These are phyloP conservation scores for Xylariaceae sp. DNA, from an alignment of 2,329 filamentous ascomycete species.

Conservation along the genomic window DNA sequence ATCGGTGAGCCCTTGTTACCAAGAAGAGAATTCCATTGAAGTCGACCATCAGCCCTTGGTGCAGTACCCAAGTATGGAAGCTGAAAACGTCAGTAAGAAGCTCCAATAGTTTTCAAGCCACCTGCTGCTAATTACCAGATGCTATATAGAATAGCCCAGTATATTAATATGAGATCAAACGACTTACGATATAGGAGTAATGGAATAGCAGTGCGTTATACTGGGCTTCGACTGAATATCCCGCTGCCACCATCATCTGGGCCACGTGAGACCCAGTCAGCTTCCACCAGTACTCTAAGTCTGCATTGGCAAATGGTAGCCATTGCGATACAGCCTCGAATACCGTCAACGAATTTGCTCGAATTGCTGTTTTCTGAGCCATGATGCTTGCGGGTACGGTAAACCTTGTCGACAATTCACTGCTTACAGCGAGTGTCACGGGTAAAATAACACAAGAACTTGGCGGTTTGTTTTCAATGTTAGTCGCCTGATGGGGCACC, in stretches of 20 bases:
- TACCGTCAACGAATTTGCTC: not conserved
- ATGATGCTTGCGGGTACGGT: not conserved
- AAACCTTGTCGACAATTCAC: not conserved
- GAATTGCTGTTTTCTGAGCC: not conserved
- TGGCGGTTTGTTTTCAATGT: not conserved
- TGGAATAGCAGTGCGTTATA: not conserved
- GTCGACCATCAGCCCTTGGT: not conserved
- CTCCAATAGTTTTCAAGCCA: not conserved
- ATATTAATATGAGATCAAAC: not conserved
- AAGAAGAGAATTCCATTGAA: not conserved
- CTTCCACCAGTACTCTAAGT: not conserved
- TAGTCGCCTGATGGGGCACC: not conserved
- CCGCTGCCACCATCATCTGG: not conserved
- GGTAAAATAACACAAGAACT: not conserved
- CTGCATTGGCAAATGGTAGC: not conserved
- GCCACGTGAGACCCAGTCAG: not conserved
- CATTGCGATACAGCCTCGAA: not conserved
- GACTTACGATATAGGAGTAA: not conserved
- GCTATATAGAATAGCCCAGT: no score
- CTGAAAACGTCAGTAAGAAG: not conserved
- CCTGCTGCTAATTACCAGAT: not conserved
- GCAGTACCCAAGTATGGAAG: not conserved
- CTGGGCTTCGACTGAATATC: not conserved
- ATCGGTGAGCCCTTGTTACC: conserved; percentile 1
- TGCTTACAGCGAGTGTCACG: not conserved